Percentiles rank a stretch among this genome's conserved stretches.
These are phyloP conservation scores for Fusarium pininemorale DNA, from an alignment of 2,329 filamentous ascomycete genomes.

Conservation along the genomic window DNA sequence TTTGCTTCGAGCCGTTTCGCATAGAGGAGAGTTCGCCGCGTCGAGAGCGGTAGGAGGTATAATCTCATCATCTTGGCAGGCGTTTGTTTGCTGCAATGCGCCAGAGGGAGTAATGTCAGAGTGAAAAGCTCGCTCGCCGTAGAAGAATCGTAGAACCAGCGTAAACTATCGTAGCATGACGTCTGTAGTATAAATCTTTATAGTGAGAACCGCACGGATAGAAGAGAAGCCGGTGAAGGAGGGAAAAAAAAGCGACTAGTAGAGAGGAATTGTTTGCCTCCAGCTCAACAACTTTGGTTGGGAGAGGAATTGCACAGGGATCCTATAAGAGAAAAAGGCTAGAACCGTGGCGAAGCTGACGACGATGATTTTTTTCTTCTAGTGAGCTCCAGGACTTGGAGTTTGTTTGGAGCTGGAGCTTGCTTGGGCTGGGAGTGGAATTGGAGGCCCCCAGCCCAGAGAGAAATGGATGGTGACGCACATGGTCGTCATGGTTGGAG, in stretches of 20 bases:
- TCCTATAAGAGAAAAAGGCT: not conserved
- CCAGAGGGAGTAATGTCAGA: not conserved
- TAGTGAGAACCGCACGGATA: conserved; percentile 7
- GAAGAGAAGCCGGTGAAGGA: conserved; percentile 9
- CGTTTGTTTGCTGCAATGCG: not conserved
- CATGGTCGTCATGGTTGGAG: conserved; percentile 46
- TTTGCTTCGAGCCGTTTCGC: conserved; percentile 77
- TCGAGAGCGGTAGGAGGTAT: conserved; percentile 93
- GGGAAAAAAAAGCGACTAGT: not conserved
- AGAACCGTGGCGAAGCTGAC: conserved; percentile 41
- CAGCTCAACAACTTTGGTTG: conserved; percentile 18
- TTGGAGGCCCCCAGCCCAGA: conserved; percentile 25
- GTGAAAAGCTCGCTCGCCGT: not conserved
- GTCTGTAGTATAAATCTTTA: conserved; percentile 4
- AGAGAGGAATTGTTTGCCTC: conserved; percentile 16
- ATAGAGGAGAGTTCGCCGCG: conserved; percentile 89
- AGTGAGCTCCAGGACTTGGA: conserved; percentile 5
- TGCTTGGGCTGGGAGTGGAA: not conserved
- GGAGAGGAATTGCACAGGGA: not conserved
- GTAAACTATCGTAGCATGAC: conserved; percentile 32
- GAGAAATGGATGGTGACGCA: conserved; percentile 43
- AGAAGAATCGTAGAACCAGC: not conserved
- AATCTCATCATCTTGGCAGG: conserved; percentile 82
- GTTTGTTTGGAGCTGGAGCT: not conserved
- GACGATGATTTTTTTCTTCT: conserved; percentile 28